phyloP scores from a whole-genome alignment of 2,329 filamentous ascomycete species.

The Periconia digitata region DNA sequence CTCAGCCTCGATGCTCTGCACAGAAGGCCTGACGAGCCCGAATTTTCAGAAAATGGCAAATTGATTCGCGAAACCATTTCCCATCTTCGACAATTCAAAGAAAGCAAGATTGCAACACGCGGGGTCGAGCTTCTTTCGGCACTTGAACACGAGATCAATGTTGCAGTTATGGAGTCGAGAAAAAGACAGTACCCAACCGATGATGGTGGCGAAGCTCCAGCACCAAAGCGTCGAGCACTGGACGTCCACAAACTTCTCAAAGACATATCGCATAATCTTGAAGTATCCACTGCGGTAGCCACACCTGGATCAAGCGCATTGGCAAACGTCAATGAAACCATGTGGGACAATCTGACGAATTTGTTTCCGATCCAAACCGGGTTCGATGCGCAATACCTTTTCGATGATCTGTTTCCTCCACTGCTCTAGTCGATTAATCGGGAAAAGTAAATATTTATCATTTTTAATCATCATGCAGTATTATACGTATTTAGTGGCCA shows the following conservation, averaged over 20 bases:
- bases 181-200: constrained; percentile 8
- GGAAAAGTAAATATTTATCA: neutral
- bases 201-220: neutral
- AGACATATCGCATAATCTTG: constrained; percentile 9
- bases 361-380: constrained; percentile 12
- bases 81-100: constrained; percentile 12
- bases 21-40: constrained; percentile 15
- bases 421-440: neutral
- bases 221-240: constrained; percentile 8
- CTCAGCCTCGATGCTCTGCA: constrained; percentile 44
- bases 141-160: constrained; percentile 10
- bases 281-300: neutral
- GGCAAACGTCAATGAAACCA: neutral
- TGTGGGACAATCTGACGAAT: constrained; percentile 2
- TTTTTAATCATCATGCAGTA: neutral
- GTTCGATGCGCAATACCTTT: constrained; percentile 13
- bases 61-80: constrained; percentile 11
- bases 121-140: constrained; percentile 13
- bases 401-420: constrained; percentile 9
- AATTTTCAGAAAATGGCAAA: constrained; percentile 10
- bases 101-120: constrained; percentile 14
- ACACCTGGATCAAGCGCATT: neutral
- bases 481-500: constrained; percentile 15
- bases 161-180: neutral
- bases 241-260: constrained; percentile 11